Base-by-base conservation (phyloP, 345 rosid species). In the Hibiscus trionum region DNA sequence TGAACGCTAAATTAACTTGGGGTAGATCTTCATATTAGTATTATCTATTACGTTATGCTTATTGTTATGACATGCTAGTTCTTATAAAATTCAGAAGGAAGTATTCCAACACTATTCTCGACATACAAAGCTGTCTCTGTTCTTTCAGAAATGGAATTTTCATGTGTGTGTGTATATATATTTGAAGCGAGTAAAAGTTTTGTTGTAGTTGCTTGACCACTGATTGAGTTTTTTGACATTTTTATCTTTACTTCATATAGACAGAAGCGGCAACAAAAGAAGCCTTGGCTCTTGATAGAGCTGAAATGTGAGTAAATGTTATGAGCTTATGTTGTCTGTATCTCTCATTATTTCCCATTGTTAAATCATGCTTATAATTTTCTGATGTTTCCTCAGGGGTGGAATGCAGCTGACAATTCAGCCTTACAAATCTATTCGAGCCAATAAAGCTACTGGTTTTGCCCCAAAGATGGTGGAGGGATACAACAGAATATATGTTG, bases 351-450 rank as follows among this genome's bases (percentile, higher is more conserved):
- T 71, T 77, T 24, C 62, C 15, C 16, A 4, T 68, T 69, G 59
- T 26, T 33, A 7, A 44, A 39, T 53, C 24, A n/a, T 61, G 72
- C 63, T 80, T 61, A 53, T 71, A 10, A n/a, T 76, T 31, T 72
- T 69, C 29, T 65, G 37, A 60, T 75, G 63, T 72, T 39, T 39
- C 29, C 52, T 64, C 10, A 94, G 98, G 97, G 93, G 90, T 11
- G 97, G 95, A 66, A 82, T 90, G 73, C 90, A 63, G 82, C 82
- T 95, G 74, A 95, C 96, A 76, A 88, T 90, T 71, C 95, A 86
- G 77, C 93, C 88, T 19, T 90, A 84, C 81, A 86, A 84, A 75
- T 76, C 82, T 68, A 78, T 85, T 62, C 86, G 79, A 64, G 66
- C 73, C 71, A 77, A 52, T 60, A 80, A 78, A 66, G 74, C 75